Evolutionary conservation across 371 early-diverging fungal species (phyloP), one percentile per base, ranked within the genome.

Genomic region (Syncephalastrum sp.): DNA sequence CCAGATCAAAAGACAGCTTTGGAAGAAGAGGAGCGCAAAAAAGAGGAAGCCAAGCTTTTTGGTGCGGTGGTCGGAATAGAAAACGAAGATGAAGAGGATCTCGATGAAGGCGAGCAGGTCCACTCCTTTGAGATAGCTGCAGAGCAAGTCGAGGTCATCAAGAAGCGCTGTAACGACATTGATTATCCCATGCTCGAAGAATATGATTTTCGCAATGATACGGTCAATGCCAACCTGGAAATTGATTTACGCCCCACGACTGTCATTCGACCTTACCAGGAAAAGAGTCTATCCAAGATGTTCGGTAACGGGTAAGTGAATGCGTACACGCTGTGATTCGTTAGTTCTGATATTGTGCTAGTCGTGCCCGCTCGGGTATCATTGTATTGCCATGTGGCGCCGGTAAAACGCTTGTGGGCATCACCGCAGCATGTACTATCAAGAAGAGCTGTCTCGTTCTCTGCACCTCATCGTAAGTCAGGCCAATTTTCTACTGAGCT

Each of bases 311-410:
- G 87, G 71, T 76, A 64, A 53, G 57, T 41, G 3, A 21, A 44
- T 12, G 5, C 19, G 27, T 43, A 17, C 27, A 38, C 23, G 42
- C n/a, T 7, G 14, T 15, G 5, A 13, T 24, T 29, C 19, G 16
- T 19, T 15, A 55, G 41, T 38, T 47, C 48, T 17, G 33, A n/a
- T 8, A 10, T 38, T n/a, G 15, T 44, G 25, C 3, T 65, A 72
- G 96, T 4, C 85, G 99, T 54, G 99, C 99, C 15, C 75, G 99
- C 47, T 94, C 95, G 19, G 99, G 99, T n/a, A 98, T 99, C 63
- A 99, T 99, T 70, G 99, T 99, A 56, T 76, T 99, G 56, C 99
- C 99, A 0, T 99, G 99, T 69, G 99, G 99, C 47, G 96, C 98
- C 14, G 99, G 99, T 47, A 99, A 99, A 74, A 99, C 99, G 2